Evolutionary conservation across 495 filamentous ascomycete species (phyloP).

Genomic region (Penicillium coprophilum): DNA sequence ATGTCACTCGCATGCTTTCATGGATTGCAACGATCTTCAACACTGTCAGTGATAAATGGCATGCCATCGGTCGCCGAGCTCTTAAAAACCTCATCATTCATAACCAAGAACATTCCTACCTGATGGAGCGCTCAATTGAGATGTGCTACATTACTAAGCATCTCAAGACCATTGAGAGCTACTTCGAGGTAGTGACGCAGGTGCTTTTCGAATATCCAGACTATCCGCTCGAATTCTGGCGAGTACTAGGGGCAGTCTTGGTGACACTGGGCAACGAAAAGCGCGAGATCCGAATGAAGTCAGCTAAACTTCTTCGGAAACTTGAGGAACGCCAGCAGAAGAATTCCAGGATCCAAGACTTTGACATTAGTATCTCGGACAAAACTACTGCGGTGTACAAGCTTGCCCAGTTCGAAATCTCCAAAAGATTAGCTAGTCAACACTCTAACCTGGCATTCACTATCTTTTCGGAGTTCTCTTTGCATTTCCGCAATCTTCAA

Average conservation of each 20-base stretch:
- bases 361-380: slow-evolving; percentile 97
- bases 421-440: slow-evolving; percentile 81
- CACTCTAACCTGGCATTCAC: slow-evolving; percentile 87
- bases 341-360: slow-evolving; percentile 89
- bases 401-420: slow-evolving; percentile 93
- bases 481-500: slow-evolving; percentile 82
- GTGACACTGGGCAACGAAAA: slow-evolving; percentile 90
- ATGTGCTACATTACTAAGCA: slow-evolving; percentile 73
- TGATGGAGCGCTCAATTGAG: slow-evolving; percentile 83
- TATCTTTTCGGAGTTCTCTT: slow-evolving; percentile 90
- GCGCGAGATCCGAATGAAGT: slow-evolving; percentile 82
- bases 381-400: slow-evolving; percentile 98
- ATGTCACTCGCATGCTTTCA: slow-evolving; percentile 83
- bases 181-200: slow-evolving; percentile 88
- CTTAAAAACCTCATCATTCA: slow-evolving; percentile 88
- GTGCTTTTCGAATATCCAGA: slow-evolving; percentile 78
- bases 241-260: slow-evolving; percentile 78
- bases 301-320: slow-evolving; percentile 76
- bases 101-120: slow-evolving; percentile 78
- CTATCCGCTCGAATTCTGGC: slow-evolving; percentile 86
- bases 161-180: slow-evolving; percentile 86
- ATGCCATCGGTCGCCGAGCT: slow-evolving; percentile 86
- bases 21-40: slow-evolving; percentile 97
- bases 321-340: slow-evolving; percentile 83
- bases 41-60: slow-evolving; percentile 81